A percentile compares a stretch with the other conserved stretches of the same genome.
phyloP scores from a whole-genome alignment of 139 green algal genomes.

The Asterochloris sp. region DNA sequence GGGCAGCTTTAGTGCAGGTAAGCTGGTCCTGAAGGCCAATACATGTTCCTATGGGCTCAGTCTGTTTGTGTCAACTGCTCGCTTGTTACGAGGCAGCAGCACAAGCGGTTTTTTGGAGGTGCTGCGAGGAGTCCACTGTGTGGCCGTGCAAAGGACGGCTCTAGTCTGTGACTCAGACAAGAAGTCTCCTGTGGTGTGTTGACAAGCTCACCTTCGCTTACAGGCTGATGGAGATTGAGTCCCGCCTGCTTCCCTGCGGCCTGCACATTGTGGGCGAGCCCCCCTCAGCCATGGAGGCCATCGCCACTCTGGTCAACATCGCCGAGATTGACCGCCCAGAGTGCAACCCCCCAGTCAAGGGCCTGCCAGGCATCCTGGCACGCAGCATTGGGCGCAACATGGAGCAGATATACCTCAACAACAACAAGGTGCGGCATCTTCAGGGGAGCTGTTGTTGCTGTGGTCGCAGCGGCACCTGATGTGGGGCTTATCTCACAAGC shows the following conservation, averaged over 20 bases:
- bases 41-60: no score
- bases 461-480: neutral
- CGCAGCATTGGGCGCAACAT: slow-evolving; percentile 82
- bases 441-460: neutral
- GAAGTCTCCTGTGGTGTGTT: neutral
- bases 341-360: slow-evolving; percentile 74
- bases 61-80: no score
- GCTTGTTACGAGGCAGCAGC: no score
- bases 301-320: slow-evolving; percentile 99
- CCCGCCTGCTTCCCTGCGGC: slow-evolving; percentile 94
- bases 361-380: slow-evolving; percentile 90
- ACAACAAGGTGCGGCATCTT: slow-evolving; percentile 49
- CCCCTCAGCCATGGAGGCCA: slow-evolving; percentile 89
- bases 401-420: slow-evolving; percentile 89
- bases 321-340: slow-evolving; percentile 92
- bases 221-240: slow-evolving; percentile 99
- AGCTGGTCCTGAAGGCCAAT: no score
- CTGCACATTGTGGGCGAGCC: slow-evolving; percentile 94
- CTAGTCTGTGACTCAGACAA: no score
- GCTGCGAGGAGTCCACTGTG: no score
- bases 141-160: no score
- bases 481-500: neutral
- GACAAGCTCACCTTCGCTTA: neutral
- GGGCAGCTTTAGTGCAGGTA: no score
- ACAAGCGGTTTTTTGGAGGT: no score